These are phyloP conservation scores for Cordyceps fumosorosea DNA, from an alignment of 2,329 filamentous ascomycete genomes.

Conservation along the genomic window DNA sequence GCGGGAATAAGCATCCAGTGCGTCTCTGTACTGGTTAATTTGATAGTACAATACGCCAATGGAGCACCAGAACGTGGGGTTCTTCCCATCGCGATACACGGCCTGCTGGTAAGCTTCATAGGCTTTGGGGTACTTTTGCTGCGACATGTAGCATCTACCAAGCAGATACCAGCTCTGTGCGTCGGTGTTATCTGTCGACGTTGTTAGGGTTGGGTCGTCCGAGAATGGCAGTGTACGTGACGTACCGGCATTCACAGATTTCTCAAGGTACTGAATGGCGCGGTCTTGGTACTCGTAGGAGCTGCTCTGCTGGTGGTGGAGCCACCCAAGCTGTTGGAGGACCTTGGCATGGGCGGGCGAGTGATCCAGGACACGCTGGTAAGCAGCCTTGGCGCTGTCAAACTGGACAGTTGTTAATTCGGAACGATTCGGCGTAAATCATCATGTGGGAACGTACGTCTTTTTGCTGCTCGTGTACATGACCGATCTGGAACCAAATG, in stretches of 20 bases:
- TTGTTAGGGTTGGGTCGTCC: slow-evolving; percentile 23
- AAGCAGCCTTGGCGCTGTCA: slow-evolving; percentile 85
- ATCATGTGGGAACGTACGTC: slow-evolving; percentile 58
- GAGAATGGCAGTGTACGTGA: slow-evolving; percentile 12
- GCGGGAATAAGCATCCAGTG: slow-evolving; percentile 92
- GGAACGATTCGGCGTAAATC: slow-evolving; percentile 16
- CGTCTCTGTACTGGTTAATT: slow-evolving; percentile 98
- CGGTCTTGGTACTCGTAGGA: slow-evolving; percentile 89
- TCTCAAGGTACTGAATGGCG: slow-evolving; percentile 94
- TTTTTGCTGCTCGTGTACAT: slow-evolving; percentile 98
- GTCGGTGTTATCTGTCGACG: slow-evolving; percentile 71
- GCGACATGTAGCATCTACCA: slow-evolving; percentile 97
- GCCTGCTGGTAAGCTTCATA: slow-evolving; percentile 99
- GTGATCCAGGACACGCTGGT: slow-evolving; percentile 85
- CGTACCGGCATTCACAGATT: slow-evolving; percentile 87
- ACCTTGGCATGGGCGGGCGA: slow-evolving; percentile 98
- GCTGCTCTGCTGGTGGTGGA: slow-evolving; percentile 92
- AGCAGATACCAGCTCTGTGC: slow-evolving; percentile 98
- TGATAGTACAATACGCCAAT: slow-evolving; percentile 99
- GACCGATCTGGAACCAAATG: slow-evolving; percentile 99
- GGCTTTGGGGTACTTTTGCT: slow-evolving; percentile 97
- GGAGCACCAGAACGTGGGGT: slow-evolving; percentile 98
- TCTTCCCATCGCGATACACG: slow-evolving; percentile 93
- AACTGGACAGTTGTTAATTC: slow-evolving; percentile 55
- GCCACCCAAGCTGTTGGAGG: slow-evolving; percentile 92